Base-by-base conservation (phyloP, 805 yeast species). In the Metahyphopichia silvanorum region DNA sequence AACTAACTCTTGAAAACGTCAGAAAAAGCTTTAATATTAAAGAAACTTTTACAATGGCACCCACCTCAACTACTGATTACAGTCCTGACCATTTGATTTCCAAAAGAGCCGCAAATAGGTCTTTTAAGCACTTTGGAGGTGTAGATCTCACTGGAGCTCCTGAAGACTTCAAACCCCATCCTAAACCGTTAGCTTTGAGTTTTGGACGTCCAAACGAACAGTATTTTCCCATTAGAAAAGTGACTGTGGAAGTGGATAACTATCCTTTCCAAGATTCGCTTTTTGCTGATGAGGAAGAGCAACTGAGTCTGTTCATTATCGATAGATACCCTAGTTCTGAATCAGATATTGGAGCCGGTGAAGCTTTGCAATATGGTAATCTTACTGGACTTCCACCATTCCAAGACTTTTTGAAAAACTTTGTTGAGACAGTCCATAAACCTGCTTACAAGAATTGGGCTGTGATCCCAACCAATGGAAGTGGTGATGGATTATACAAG, bases 321-420 rank as follows among this genome's bases (percentile, higher is more conserved):
- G 28, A 14, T 16, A 8, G 22, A 16, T 8, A 14, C 17, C 18
- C 31, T n/a, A 16, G 8, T 16, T n/a, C 8, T 18, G 24, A 25
- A 15, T 16, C n/a, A 6, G 6, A 5, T 7, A 15, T 14, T 9
- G 28, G 28, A 6, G 8, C 13, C 13, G 28, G 28, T 7, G 28
- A 46, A 13, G 75, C 76, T 1, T 64, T 82, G 35, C 88, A 82
- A 53, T 82, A 82, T 45, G 59, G 76, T 3, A 57, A 55, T 10
- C 62, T 70, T 2, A 50, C 47, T 16, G 91, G 89, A 3, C 46
- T 67, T 19, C 54, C 63, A 0, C 76, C 49, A 17, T 44, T 60
- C 20, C 32, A 38, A n/a, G 34, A 57, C 16, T 73, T 77, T 41
- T 51, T 68, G 16, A 52, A 50, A 27, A 62, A 63, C 2, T 57